Conservation (phyloP, 192 early-diverging fungal species). For the Allomyces arbusculus region DNA sequence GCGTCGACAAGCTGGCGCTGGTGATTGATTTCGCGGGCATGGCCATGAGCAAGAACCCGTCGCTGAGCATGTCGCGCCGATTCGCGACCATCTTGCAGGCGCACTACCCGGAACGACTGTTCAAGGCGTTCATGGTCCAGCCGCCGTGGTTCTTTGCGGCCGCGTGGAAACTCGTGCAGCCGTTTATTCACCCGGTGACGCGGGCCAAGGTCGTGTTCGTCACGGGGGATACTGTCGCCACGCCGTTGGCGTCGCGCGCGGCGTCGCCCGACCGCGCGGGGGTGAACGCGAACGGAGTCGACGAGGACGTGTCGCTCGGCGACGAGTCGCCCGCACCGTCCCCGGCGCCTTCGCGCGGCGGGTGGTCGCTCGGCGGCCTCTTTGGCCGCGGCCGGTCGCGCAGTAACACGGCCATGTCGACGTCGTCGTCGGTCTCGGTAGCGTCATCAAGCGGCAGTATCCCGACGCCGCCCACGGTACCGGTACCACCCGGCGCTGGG, state of each 20-base stretch:
- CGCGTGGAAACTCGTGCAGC: slow-evolving; percentile 61
- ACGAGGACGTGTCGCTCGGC: too few species aligned
- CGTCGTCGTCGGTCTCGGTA: too few species aligned
- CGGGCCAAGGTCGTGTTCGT: slow-evolving; percentile 70
- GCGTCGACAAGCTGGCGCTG: slow-evolving; percentile 55
- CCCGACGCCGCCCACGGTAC: too few species aligned
- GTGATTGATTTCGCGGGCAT: slow-evolving; percentile 63
- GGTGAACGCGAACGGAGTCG: too few species aligned
- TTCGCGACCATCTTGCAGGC: slow-evolving; percentile 59
- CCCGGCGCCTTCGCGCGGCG: not conserved
- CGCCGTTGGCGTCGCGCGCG: not conserved
- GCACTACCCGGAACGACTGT: slow-evolving; percentile 80
- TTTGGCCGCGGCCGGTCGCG: not conserved
- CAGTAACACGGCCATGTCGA: too few species aligned
- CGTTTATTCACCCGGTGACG: slow-evolving; percentile 85
- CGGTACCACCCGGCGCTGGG: too few species aligned
- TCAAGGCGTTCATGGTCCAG: slow-evolving; percentile 45
- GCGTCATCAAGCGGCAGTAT: too few species aligned
- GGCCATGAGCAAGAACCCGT: slow-evolving; percentile 40
- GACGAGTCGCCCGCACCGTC: not conserved
- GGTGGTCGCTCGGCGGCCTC: not conserved
- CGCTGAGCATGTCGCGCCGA: slow-evolving; percentile 13
- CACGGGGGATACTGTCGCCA: not conserved
- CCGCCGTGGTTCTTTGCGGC: slow-evolving; percentile 71
- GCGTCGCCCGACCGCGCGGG: not conserved